Conservation (phyloP, 805 yeast genomes). For the Wickerhamiella alocasiicola region DNA sequence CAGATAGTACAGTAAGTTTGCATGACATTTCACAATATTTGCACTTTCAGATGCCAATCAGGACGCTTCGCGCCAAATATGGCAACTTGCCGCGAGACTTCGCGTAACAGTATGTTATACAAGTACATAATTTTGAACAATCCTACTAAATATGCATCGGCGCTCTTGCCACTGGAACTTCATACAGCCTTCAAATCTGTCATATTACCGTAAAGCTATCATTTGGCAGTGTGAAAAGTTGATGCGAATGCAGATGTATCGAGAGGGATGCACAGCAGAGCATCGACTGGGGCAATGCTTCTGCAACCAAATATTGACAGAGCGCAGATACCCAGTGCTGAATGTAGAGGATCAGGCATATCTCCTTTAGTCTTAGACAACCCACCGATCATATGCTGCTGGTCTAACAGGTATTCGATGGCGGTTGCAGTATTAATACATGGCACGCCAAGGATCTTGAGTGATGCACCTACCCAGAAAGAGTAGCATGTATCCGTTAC, state of each 20-base stretch:
- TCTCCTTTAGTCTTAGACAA: conserved; percentile 49
- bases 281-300: conserved; percentile 22
- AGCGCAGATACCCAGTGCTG: conserved; percentile 43
- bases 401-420: conserved; percentile 36
- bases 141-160: no score
- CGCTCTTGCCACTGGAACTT: no score
- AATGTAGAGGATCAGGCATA: conserved; percentile 53
- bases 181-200: no score
- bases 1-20: no score
- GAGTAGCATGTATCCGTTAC: conserved; percentile 77
- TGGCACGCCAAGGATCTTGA: conserved; percentile 31
- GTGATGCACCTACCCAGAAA: conserved; percentile 65
- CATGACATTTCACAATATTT: no score
- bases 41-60: no score
- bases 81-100: no score
- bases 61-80: no score
- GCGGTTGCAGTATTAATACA: conserved; percentile 22
- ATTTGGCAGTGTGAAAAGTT: no score
- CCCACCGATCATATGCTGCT: conserved; percentile 66
- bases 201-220: no score
- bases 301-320: conserved; percentile 26
- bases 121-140: no score
- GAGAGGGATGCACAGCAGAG: conserved; percentile 11
- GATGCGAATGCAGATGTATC: background rate
- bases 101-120: no score